phyloP scores from a whole-genome alignment of 139 green algal genomes.

The Marvania coccoides region DNA sequence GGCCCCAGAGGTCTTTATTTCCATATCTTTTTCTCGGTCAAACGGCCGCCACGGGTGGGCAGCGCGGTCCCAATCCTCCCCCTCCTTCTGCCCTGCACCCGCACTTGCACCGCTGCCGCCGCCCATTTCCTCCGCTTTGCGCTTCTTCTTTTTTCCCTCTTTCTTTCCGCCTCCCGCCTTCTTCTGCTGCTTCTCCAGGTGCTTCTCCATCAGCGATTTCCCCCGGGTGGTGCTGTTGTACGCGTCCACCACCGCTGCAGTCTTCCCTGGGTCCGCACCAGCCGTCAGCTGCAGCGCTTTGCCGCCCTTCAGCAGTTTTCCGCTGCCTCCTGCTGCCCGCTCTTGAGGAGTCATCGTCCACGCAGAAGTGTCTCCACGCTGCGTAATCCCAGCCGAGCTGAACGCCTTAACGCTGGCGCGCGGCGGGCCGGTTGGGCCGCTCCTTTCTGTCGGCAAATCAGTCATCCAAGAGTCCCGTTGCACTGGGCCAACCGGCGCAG shows the following conservation, averaged over 20 bases:
- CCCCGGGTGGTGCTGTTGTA: slow-evolving; percentile 33
- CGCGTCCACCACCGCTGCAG: slow-evolving; percentile 25
- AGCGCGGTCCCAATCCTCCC: slow-evolving; percentile 12
- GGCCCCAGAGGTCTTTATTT: slow-evolving; percentile 11
- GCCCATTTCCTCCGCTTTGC: slow-evolving; percentile 29
- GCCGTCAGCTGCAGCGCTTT: background rate
- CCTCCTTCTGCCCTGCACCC: background rate
- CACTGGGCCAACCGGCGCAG: background rate
- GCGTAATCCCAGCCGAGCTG: slow-evolving; percentile 4
- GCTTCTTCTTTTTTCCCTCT: slow-evolving; percentile 26
- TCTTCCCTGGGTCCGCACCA: background rate
- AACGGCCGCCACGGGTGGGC: slow-evolving; percentile 61
- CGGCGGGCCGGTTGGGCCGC: background rate
- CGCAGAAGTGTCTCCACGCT: slow-evolving; percentile 46
- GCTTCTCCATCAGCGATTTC: slow-evolving; percentile 68
- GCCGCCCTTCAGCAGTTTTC: slow-evolving; percentile 3
- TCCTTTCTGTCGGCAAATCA: slow-evolving; percentile 49
- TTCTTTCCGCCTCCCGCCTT: background rate
- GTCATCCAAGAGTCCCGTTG: slow-evolving; percentile 75
- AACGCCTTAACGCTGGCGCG: slow-evolving; percentile 11
- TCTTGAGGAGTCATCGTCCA: slow-evolving; percentile 67
- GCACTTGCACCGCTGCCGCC: background rate
- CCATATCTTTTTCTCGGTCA: slow-evolving; percentile 66
- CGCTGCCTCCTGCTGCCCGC: slow-evolving; percentile 21
- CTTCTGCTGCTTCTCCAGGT: slow-evolving; percentile 36